Base-by-base conservation (phyloP, 306 rosid genomes). In the Lupinus albus region DNA sequence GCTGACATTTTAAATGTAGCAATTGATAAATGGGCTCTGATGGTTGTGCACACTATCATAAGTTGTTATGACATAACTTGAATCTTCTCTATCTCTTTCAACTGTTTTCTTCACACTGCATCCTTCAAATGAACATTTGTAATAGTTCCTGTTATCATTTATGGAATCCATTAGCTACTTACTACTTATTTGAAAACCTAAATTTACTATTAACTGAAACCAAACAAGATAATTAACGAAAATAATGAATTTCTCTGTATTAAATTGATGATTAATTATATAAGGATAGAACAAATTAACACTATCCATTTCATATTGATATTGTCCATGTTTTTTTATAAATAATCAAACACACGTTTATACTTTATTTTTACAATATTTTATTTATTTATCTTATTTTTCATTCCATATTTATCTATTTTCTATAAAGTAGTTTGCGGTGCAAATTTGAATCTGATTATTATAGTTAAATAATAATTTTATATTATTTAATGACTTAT, bases 31-130 rank as follows among this genome's bases (percentile, higher is more conserved):
- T 14, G 97, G 92, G 71, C 76, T 73, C n/a, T 80, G 84, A 38
- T 92, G 97, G 77, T 79, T 92, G 85, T 92, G 97, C 3, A 81
- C 68, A 58, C 97, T 95, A 8, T 85, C 92, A 36, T 92, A 92
- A 33, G 90, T 84, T 12, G 97, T 89, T 61, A 92, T 79, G 69
- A 89, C 97, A 76, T 83, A 89, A 81, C 82, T 82, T 3, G 86
- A 70, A 75, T 87, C 96, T 3, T 89, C 80, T 47, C 80, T 74
- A 14, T 89, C 97, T 70, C 97, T 92, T 42, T 92, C 96, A 41
- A 89, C 95, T 39, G 87, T 87, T 81, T 89, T 92, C 86, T 92
- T 89, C 74, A 89, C 97, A 18, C 1, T 15, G 72, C 95, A 92
- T 59, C 87, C 95, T 65, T 68, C 90, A 65, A 77, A 82, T 62